Evolutionary conservation across 208 protist species (phyloP), one percentile per base, ranked within the genome.

Genomic region (Trypanosoma brucei): DNA sequence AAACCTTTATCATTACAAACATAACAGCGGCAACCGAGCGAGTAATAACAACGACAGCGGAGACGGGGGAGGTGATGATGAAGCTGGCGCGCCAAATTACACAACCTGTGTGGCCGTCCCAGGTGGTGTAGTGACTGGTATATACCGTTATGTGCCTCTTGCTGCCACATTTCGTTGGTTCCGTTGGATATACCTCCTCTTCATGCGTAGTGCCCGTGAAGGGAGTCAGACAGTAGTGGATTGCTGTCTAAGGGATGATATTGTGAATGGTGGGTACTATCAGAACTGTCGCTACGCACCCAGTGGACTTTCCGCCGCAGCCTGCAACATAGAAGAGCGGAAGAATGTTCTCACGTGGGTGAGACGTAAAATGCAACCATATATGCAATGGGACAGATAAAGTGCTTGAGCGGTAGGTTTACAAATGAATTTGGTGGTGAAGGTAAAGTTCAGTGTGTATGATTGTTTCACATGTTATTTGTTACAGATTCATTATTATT

Each of bases 191-290:
- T 83, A 81, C 49, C 61, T 83, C 5, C 63, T 88, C 50, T 58
- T 94, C 13, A 90, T 90, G 88, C 79, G 84, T 31, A 84, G 78
- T 35, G 67, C 84, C 33, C 68, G 70, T 62, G 84, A 94, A 54
- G 88, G 83, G 11, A 90, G 82, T 49, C 88, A 94, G 64, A 79
- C 77, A 5, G 84, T 91, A 11, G 80, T 94, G 58, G 84, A 91
- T 70, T 88, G 80, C 67, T 87, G 80, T 34, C 65, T 94, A 51
- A 76, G 88, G 13, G 80, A 90, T 13, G 82, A 90, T 36, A 59
- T 94, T 35, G 69, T 74, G 59, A 91, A 88, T 63, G 88, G 88
- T 39, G 88, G 88, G 1, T 94, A 90, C 72, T 94, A 94, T 70
- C 79, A 86, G 75, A 86, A 91, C 52, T 76, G 72, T 37, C 50